Percentiles rank a stretch among this genome's conserved stretches.
These are phyloP conservation scores for Ustilago trichophora DNA, from an alignment of 1,284 basidiomycete genomes.

Conservation along the genomic window DNA sequence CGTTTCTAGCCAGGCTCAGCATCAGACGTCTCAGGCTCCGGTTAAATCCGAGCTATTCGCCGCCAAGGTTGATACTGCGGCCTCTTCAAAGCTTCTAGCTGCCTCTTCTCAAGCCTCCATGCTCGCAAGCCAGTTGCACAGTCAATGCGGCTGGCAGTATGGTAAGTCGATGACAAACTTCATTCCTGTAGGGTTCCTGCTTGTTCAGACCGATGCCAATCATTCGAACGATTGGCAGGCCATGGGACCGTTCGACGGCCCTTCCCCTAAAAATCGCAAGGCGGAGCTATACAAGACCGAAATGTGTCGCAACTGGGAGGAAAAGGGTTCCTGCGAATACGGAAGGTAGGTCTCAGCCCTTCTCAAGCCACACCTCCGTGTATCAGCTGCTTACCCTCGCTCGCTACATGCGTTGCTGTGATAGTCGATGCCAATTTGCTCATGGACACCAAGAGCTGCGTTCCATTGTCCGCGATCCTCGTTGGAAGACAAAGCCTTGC, in stretches of 20 bases:
- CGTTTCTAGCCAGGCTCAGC: no score
- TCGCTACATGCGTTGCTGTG: no score
- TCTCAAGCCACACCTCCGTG: no score
- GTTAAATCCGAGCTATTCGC: neutral
- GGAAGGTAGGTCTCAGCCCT: conserved; percentile 66
- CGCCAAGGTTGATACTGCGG: neutral
- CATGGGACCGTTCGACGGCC: no score
- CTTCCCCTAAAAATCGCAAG: conserved; percentile 80
- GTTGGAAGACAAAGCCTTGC: conserved; percentile 93
- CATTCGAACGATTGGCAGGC: no score
- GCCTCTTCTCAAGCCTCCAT: conserved; percentile 1
- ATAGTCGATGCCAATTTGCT: conserved; percentile 66
- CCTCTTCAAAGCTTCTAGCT: conserved; percentile 1
- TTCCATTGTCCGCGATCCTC: conserved; percentile 81
- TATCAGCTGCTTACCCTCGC: no score
- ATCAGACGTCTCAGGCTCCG: neutral
- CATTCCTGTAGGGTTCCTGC: no score
- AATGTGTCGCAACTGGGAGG: conserved; percentile 89
- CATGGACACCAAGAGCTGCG: conserved; percentile 87
- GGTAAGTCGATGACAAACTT: no score
- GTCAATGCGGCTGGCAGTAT: no score
- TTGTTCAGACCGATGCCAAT: no score
- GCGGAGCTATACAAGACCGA: conserved; percentile 90
- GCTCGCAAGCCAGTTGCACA: conserved; percentile 3
- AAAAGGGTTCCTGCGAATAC: conserved; percentile 87